These are phyloP conservation scores for Triticum dicoccoides DNA, from an alignment of 176 grass and related monocot genomes.

Conservation along the genomic window DNA sequence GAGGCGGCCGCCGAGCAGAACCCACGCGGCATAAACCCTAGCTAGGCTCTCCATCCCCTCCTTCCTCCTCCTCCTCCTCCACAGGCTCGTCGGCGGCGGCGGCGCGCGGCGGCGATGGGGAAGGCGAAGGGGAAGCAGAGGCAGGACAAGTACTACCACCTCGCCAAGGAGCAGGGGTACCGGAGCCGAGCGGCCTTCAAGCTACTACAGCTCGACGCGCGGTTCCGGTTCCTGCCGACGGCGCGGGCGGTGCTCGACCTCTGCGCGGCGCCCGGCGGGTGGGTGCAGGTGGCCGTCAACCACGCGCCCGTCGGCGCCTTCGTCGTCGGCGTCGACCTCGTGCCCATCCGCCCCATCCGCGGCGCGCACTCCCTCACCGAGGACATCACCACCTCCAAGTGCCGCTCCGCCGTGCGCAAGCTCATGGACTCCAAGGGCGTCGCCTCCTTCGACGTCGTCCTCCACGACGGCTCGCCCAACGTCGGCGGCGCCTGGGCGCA, in stretches of 20 bases:
- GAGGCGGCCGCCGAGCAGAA: not conserved
- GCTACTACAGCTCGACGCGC: constrained; percentile 91
- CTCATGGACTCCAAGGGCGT: constrained; percentile 72
- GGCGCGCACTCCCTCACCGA: constrained; percentile 76
- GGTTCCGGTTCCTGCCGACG: constrained; percentile 77
- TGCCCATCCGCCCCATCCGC: constrained; percentile 83
- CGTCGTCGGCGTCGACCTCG: constrained; percentile 81
- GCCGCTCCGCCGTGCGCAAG: constrained; percentile 68
- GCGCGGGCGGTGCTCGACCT: constrained; percentile 87
- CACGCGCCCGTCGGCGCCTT: constrained; percentile 70
- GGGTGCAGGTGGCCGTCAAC: constrained; percentile 86
- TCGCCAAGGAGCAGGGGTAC: constrained; percentile 93
- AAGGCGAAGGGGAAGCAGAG: constrained; percentile 95
- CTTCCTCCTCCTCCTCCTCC: not conserved
- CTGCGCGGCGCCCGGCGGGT: constrained; percentile 88
- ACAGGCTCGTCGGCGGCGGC: constrained; percentile 20
- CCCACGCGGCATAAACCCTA: constrained; percentile 39
- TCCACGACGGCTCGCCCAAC: constrained; percentile 95
- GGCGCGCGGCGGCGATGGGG: constrained; percentile 48
- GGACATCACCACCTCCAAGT: constrained; percentile 92
- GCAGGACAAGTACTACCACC: constrained; percentile 86
- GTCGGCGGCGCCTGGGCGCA: constrained; percentile 87
- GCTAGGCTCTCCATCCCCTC: not conserved
- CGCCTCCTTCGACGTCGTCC: constrained; percentile 68
- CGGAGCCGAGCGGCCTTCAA: constrained; percentile 87